These are phyloP conservation scores for Emmonsiellopsis sp. DNA, from an alignment of 2,329 filamentous ascomycete species.

Conservation along the genomic window DNA sequence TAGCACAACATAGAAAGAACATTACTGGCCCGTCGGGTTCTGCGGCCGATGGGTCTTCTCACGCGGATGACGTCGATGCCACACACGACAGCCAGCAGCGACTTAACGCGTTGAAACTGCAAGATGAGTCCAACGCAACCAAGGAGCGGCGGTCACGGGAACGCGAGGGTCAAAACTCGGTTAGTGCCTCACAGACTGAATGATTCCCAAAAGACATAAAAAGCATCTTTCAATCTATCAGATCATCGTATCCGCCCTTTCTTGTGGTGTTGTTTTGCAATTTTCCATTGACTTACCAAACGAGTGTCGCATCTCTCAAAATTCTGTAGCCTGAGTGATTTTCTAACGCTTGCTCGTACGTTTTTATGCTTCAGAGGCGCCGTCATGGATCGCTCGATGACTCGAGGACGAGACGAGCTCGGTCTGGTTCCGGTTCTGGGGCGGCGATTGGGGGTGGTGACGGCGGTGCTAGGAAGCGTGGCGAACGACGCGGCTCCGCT, in stretches of 20 bases:
- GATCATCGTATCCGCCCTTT: conserved; percentile 11
- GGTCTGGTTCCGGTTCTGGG: conserved; percentile 10
- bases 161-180: conserved; percentile 31
- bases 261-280: conserved; percentile 13
- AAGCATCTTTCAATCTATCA: conserved; percentile 10
- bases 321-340: conserved; percentile 35
- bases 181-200: conserved; percentile 31
- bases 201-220: conserved; percentile 10
- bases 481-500: conserved; percentile 29
- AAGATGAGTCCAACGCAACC: conserved; percentile 54
- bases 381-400: conserved; percentile 34
- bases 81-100: conserved; percentile 79
- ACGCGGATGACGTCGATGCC: conserved; percentile 64
- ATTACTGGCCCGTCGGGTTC: conserved; percentile 21
- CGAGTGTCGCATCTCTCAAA: conserved; percentile 20
- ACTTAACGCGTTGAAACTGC: conserved; percentile 80
- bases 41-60: conserved; percentile 36
- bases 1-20: conserved; percentile 62
- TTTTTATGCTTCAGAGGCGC: conserved; percentile 36
- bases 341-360: conserved; percentile 37
- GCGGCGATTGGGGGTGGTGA: conserved; percentile 31
- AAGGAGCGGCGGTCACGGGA: conserved; percentile 45
- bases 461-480: conserved; percentile 32
- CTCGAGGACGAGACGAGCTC: conserved; percentile 7
- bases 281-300: conserved; percentile 33